Percentiles rank a stretch among this genome's conserved stretches.
These are phyloP conservation scores for Dillenia turbinata DNA, from an alignment of 164 flowering plant species.

Conservation along the genomic window DNA sequence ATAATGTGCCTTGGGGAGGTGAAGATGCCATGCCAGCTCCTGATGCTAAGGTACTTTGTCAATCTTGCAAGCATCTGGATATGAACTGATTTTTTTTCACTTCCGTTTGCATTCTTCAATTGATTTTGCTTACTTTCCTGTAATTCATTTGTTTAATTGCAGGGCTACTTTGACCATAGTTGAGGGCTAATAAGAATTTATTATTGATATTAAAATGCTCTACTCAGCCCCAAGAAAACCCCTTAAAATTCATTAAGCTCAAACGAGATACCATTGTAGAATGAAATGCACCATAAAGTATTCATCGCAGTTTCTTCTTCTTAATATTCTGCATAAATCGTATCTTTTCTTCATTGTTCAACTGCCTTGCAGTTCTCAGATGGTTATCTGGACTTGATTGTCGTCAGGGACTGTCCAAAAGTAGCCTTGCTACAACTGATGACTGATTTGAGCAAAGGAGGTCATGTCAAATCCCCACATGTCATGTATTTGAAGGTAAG, in stretches of 20 bases:
- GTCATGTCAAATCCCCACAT: slow-evolving; percentile 72
- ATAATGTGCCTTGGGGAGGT: slow-evolving; percentile 93
- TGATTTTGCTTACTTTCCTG: too few species aligned
- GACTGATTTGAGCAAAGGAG: slow-evolving; percentile 58
- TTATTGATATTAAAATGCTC: too few species aligned
- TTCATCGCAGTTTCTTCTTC: neutral
- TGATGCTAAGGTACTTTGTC: slow-evolving; percentile 61
- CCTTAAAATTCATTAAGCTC: too few species aligned
- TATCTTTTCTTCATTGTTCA: neutral
- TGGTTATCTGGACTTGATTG: slow-evolving; percentile 81
- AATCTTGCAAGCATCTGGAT: slow-evolving; percentile 4
- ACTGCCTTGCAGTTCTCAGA: slow-evolving; percentile 75
- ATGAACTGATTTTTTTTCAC: neutral
- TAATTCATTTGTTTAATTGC: too few species aligned
- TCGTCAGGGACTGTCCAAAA: slow-evolving; percentile 61
- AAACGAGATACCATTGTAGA: too few species aligned
- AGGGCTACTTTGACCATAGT: too few species aligned
- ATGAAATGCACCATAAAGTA: neutral
- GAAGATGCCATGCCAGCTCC: slow-evolving; percentile 86
- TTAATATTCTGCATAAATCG: neutral
- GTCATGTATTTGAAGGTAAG: slow-evolving; percentile 76
- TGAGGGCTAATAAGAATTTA: too few species aligned
- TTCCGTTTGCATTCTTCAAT: too few species aligned
- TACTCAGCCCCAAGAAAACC: too few species aligned
- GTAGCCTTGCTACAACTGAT: slow-evolving; percentile 44